phyloP scores from a whole-genome alignment of 1,139 yeast species.

The Saccharomyces pastorianus region DNA sequence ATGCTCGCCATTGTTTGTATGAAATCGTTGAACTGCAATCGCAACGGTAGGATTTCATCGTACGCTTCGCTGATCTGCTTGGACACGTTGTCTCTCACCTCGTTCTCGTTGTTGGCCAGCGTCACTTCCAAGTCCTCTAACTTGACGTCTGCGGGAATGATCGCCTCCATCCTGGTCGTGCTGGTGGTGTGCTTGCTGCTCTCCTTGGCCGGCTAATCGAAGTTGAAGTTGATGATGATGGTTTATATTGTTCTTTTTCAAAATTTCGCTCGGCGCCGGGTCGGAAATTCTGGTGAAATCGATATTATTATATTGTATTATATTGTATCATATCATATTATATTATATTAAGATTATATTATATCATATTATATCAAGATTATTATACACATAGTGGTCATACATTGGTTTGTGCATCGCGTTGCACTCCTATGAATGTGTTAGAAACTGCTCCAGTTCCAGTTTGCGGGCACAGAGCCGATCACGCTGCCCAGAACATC shows the following conservation, averaged over 20 bases:
- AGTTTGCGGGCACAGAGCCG: constrained; percentile 63
- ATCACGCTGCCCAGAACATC: constrained; percentile 30
- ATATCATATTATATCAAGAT: not conserved
- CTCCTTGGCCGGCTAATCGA: not conserved
- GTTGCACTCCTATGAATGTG: too few species aligned
- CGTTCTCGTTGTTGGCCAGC: constrained; percentile 11
- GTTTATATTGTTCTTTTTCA: not conserved
- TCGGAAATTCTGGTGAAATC: not conserved
- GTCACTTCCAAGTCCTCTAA: constrained; percentile 17
- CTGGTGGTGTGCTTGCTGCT: not conserved
- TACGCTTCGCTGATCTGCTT: constrained; percentile 13
- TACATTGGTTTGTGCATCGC: too few species aligned
- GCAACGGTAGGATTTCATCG: constrained; percentile 22
- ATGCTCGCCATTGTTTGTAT: constrained; percentile 21
- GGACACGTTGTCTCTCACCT: constrained; percentile 9
- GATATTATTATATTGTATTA: not conserved
- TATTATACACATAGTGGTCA: not conserved
- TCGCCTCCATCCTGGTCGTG: not conserved
- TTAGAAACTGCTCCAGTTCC: constrained; percentile 75
- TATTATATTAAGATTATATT: not conserved
- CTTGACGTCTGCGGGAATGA: constrained; percentile 5
- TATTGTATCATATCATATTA: not conserved
- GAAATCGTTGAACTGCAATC: constrained; percentile 26
- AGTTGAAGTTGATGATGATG: not conserved
- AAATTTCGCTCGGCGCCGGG: not conserved